Base-by-base conservation (phyloP, 495 filamentous ascomycete genomes). In the Podospora tetraspora region DNA sequence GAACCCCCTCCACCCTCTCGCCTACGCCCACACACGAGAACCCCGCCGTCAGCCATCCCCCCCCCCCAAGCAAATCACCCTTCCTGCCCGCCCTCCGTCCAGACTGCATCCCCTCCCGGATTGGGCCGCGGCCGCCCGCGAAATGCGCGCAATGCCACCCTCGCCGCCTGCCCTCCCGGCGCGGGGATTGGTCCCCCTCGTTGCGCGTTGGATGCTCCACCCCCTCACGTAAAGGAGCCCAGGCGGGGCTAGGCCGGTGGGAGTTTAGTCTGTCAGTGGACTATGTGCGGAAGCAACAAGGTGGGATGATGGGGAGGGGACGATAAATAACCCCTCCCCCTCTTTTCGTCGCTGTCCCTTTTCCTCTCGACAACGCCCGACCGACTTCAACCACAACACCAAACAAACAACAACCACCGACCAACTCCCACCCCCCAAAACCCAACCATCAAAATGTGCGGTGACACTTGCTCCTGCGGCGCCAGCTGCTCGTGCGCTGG, bases 391-490 rank as follows among this genome's bases (percentile, higher is more conserved):
- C 64, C 21, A 57, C 65, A 29, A 60, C 59, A 32, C 43, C 4
- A 58, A 32, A 11, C 10, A 30, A 62, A 69, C 3, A 43, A 16
- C 37, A n/a, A 57, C 58, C 37, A 16, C 1, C 3, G 11, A 5
- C 16, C 63, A 23, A 25, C 25, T 25, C 32, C 21, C 16, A 62
- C 19, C 16, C 30, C 59, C 29, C 27, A 21, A 56, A 43, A 66
- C 56, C 25, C 60, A 66, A 63, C 66, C 22, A 52, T 66, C 69
- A 73, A 59, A 57, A 76, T 74, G 74, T 76, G 74, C 69, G 72
- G 69, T 11, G 58, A 59, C 65, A 25, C 57, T 56, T 76, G 74
- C 71, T 19, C 56, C 21, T 76, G 74, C 70, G 69, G 70, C 57
- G 52, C 43, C 64, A 62, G 37, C 68, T 76, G 74, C 72, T 25